Evolutionary conservation across 805 yeast genomes (phyloP).

Genomic region (Saccharomyces paradoxus): DNA sequence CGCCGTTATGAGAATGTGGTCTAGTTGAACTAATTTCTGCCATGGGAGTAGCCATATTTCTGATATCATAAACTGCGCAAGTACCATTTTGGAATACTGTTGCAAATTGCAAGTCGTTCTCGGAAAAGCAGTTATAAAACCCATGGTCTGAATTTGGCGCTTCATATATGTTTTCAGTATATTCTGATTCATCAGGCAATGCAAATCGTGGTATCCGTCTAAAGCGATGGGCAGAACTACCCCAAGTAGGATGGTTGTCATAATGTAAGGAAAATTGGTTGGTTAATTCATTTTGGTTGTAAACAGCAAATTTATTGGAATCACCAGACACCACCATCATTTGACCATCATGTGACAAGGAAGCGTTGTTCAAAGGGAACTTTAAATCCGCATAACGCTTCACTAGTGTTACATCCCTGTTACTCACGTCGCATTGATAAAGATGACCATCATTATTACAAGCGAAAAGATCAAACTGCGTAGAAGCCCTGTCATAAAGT

Average conservation of each 20-base stretch:
- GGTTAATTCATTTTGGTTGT: conserved; percentile 31
- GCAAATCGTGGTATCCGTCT: conserved; percentile 27
- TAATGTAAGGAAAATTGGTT: conserved; percentile 23
- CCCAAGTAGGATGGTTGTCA: conserved; percentile 24
- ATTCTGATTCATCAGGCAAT: conserved; percentile 19
- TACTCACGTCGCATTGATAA: conserved; percentile 53
- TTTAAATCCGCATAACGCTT: conserved; percentile 42
- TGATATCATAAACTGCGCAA: conserved; percentile 65
- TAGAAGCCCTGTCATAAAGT: conserved; percentile 37
- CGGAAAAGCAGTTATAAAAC: conserved; percentile 70
- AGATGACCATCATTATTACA: conserved; percentile 79
- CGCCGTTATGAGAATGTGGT: conserved; percentile 46
- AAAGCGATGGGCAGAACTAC: conserved; percentile 25
- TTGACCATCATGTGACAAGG: conserved; percentile 54
- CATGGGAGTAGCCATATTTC: conserved; percentile 50
- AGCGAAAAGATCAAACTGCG: conserved; percentile 49
- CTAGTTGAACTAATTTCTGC: conserved; percentile 54
- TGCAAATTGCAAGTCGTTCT: conserved; percentile 67
- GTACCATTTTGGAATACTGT: conserved; percentile 83
- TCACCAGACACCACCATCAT: conserved; percentile 71
- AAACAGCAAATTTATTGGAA: conserved; percentile 52
- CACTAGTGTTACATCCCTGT: conserved; percentile 37
- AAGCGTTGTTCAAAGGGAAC: conserved; percentile 68
- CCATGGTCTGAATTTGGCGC: conserved; percentile 65
- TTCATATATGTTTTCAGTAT: conserved; percentile 34